phyloP scores from a whole-genome alignment of 2,329 filamentous ascomycete genomes.

The Sporothrix curviconia region DNA sequence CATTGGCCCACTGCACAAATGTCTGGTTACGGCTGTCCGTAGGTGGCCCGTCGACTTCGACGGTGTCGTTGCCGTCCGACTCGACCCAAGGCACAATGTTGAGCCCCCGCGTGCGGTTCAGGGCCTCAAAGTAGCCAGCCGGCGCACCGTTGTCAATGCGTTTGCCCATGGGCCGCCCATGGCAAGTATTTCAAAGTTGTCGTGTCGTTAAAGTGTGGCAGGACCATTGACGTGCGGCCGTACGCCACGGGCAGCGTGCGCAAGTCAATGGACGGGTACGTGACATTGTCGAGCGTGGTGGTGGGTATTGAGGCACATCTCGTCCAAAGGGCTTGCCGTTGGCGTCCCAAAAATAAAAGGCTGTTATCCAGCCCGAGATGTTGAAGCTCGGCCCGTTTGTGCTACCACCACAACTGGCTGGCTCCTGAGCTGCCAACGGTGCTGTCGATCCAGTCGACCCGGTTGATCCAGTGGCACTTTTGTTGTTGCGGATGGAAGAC shows the following conservation, averaged over 20 bases:
- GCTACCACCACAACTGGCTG: conserved; percentile 20
- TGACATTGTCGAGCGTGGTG: conserved; percentile 17
- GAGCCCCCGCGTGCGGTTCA: conserved; percentile 18
- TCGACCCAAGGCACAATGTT: background rate
- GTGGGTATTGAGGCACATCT: background rate
- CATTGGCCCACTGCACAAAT: conserved; percentile 19
- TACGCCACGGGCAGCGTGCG: conserved; percentile 33
- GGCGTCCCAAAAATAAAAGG: conserved; percentile 39
- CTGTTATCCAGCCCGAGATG: conserved; percentile 43
- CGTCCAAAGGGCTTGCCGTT: conserved; percentile 27
- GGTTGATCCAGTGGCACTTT: no score
- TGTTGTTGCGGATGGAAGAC: background rate
- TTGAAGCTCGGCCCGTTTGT: conserved; percentile 27
- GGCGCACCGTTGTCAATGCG: conserved; percentile 20
- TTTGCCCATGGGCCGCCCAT: conserved; percentile 30
- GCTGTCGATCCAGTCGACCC: background rate
- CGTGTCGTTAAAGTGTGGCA: conserved; percentile 28
- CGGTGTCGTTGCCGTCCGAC: background rate
- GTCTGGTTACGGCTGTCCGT: conserved; percentile 10
- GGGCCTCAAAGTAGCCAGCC: conserved; percentile 26
- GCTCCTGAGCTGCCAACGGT: background rate
- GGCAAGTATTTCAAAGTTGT: conserved; percentile 29
- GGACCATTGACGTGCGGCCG: conserved; percentile 32
- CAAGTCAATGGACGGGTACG: conserved; percentile 26
- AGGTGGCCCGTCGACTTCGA: background rate